These are phyloP conservation scores for Musa troglodytarum DNA, from an alignment of 176 grass and related monocot genomes.

Conservation along the genomic window DNA sequence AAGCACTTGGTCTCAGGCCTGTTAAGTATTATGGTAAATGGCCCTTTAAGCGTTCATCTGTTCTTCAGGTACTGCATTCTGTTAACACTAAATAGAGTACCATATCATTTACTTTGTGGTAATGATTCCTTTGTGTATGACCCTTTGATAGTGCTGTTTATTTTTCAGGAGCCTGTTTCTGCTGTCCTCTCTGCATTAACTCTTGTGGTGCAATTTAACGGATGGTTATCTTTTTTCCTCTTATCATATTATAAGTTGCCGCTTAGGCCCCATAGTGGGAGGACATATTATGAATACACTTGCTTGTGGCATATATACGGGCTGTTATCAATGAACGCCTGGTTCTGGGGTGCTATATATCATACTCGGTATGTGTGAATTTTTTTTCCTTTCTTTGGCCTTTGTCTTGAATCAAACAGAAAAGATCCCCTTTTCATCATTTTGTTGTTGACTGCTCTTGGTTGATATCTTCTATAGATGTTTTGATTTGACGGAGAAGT, in stretches of 20 bases:
- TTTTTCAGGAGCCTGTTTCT: slow-evolving; percentile 62
- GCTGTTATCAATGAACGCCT: slow-evolving; percentile 76
- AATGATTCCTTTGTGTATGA: too few relatives aligned
- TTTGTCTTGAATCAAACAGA: neutral
- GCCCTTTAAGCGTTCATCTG: slow-evolving; percentile 67
- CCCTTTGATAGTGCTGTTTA: neutral
- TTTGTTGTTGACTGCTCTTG: slow-evolving; percentile 1
- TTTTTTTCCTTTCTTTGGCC: neutral
- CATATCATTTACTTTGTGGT: too few relatives aligned
- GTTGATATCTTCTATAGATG: slow-evolving; percentile 37
- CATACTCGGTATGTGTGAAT: slow-evolving; percentile 51
- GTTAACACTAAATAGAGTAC: neutral
- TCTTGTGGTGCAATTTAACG: slow-evolving; percentile 76
- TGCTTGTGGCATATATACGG: slow-evolving; percentile 79
- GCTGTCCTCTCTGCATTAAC: slow-evolving; percentile 68
- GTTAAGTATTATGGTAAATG: slow-evolving; percentile 91
- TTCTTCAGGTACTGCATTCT: slow-evolving; percentile 65
- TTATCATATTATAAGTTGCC: slow-evolving; percentile 72
- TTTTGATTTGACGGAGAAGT: slow-evolving; percentile 65
- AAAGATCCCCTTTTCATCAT: neutral
- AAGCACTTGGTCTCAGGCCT: slow-evolving; percentile 40
- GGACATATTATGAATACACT: slow-evolving; percentile 89
- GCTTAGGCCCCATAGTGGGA: slow-evolving; percentile 50
- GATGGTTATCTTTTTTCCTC: slow-evolving; percentile 90
- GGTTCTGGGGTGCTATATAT: slow-evolving; percentile 95